A percentile compares a stretch with the other conserved stretches of the same genome.
These are phyloP conservation scores for Fulvia fulva DNA, from an alignment of 2,329 filamentous ascomycete species.

Conservation along the genomic window DNA sequence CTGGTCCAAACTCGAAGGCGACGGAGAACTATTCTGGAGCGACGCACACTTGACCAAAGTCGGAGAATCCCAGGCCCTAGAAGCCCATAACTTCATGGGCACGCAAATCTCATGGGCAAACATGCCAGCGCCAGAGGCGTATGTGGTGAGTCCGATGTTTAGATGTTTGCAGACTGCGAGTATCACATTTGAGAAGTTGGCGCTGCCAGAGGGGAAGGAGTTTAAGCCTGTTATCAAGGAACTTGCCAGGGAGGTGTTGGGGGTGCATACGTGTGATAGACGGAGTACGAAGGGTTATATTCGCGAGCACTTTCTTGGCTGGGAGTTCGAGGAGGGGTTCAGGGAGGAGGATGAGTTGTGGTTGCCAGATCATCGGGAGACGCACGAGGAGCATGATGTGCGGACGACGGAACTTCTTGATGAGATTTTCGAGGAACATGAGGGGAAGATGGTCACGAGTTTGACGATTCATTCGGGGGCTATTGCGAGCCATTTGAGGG, in stretches of 20 bases:
- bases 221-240: slow-evolving; percentile 61
- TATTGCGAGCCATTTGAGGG: slow-evolving; percentile 51
- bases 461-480: slow-evolving; percentile 58
- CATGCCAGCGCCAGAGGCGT: slow-evolving; percentile 59
- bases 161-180: slow-evolving; percentile 62
- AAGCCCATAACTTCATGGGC: slow-evolving; percentile 58
- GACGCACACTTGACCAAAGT: slow-evolving; percentile 59
- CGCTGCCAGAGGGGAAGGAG: slow-evolving; percentile 47
- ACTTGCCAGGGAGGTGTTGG: slow-evolving; percentile 61
- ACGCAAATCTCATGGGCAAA: slow-evolving; percentile 49
- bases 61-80: slow-evolving; percentile 55
- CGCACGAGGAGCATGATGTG: slow-evolving; percentile 19
- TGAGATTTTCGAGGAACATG: slow-evolving; percentile 50
- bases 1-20: slow-evolving; percentile 62
- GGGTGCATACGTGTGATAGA: slow-evolving; percentile 65
- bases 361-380: slow-evolving; percentile 22
- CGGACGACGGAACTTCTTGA: slow-evolving; percentile 41
- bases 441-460: slow-evolving; percentile 45
- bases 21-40: slow-evolving; percentile 59
- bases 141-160: slow-evolving; percentile 61
- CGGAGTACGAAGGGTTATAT: slow-evolving; percentile 56
- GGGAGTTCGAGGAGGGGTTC: slow-evolving; percentile 59
- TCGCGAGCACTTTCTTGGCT: slow-evolving; percentile 49
- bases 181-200: slow-evolving; percentile 55
- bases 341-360: slow-evolving; percentile 56